phyloP scores from a whole-genome alignment of 2,329 filamentous ascomycete genomes.

The Ambrosiella cleistominuta region DNA sequence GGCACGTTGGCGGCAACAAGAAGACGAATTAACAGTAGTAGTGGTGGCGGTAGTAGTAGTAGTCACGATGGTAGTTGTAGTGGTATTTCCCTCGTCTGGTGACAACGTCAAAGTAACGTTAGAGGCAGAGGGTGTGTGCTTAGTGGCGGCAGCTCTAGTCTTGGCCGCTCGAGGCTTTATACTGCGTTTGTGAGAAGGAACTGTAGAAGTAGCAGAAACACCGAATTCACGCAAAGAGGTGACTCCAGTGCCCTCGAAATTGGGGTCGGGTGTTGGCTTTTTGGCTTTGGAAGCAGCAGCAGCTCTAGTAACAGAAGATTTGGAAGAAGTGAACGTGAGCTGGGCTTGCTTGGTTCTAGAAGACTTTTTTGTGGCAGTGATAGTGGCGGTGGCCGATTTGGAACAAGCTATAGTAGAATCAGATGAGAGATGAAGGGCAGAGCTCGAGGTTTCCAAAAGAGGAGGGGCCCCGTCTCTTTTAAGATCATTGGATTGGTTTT shows the following conservation, averaged over 20 bases:
- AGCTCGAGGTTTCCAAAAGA: not conserved
- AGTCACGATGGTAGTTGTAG: too few relatives aligned
- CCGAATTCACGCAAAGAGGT: not conserved
- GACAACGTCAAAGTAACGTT: not conserved
- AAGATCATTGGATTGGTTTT: constrained; percentile 4
- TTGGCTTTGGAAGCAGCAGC: not conserved
- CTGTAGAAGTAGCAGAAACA: constrained; percentile 1
- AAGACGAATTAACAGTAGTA: constrained; percentile 9
- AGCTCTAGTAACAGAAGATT: constrained; percentile 3
- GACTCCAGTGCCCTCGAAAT: not conserved
- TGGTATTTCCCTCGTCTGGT: too few relatives aligned
- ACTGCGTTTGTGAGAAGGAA: constrained; percentile 3
- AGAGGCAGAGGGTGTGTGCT: constrained; percentile 9
- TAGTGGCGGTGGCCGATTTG: not conserved
- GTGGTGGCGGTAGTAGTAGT: constrained; percentile 7
- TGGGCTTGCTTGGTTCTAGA: constrained; percentile 7
- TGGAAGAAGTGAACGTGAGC: constrained; percentile 8
- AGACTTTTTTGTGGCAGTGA: not conserved
- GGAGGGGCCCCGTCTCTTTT: constrained; percentile 10
- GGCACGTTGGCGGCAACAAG: constrained; percentile 3
- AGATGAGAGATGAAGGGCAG: not conserved
- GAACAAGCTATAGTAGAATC: not conserved
- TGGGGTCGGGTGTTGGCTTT: not conserved
- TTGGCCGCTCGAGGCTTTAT: constrained; percentile 11
- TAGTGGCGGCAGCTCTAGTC: constrained; percentile 7